A percentile compares a stretch with the other conserved stretches of the same genome.
Evolutionary conservation across 2,329 filamentous ascomycete species (phyloP).

Genomic region (Incumbomyces delicatus): DNA sequence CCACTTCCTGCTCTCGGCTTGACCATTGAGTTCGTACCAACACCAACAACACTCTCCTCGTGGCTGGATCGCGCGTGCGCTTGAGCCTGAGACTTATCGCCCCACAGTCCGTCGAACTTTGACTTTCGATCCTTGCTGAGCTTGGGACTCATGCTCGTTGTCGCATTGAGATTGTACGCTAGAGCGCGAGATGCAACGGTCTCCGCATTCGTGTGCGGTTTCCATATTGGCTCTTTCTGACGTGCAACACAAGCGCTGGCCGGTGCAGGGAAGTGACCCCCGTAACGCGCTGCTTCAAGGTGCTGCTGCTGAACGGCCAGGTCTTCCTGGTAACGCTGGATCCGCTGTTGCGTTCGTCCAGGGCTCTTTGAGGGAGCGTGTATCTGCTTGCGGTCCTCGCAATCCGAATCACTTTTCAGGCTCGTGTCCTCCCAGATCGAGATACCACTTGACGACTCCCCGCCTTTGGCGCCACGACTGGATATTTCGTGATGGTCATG

Average conservation of each 20-base stretch:
- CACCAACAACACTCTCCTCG: neutral
- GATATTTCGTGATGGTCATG: neutral
- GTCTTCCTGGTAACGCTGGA: neutral
- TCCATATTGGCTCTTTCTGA: neutral
- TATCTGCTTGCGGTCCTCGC: neutral
- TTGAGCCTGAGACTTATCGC: neutral
- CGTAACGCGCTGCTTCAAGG: too few relatives aligned
- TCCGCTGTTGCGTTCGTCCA: neutral
- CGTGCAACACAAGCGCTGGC: neutral
- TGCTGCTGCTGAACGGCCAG: too few relatives aligned
- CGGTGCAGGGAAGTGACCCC: too few relatives aligned
- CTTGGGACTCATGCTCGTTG: neutral
- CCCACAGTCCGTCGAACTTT: neutral
- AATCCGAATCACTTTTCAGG: conserved; percentile 14
- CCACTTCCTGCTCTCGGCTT: neutral
- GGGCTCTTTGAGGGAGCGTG: neutral
- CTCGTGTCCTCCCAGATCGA: conserved; percentile 33
- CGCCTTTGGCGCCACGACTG: neutral
- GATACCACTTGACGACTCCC: conserved; percentile 8
- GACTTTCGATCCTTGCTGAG: neutral
- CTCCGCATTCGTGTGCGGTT: neutral
- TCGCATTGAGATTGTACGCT: neutral
- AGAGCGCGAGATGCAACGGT: neutral
- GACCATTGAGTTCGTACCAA: neutral
- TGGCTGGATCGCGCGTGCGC: neutral